phyloP scores from a whole-genome alignment of 345 rosid genomes.

The Ailanthus altissimus region DNA sequence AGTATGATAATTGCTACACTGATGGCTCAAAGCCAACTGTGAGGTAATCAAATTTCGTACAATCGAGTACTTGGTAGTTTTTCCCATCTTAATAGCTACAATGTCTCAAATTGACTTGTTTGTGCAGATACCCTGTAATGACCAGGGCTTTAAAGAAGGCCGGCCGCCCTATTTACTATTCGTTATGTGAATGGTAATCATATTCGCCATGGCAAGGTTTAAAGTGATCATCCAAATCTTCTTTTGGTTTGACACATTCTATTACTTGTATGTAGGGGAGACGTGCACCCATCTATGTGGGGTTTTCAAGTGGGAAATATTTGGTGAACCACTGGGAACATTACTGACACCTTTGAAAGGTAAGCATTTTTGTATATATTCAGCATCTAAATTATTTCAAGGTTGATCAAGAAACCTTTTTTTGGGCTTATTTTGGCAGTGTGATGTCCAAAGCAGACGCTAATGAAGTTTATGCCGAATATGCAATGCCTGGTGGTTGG shows the following conservation, averaged over 20 bases:
- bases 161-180: slow-evolving; percentile 73
- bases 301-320: slow-evolving; percentile 75
- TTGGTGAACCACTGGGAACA: slow-evolving; percentile 90
- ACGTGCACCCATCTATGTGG: slow-evolving; percentile 87
- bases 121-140: slow-evolving; percentile 74
- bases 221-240: neutral
- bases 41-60: slow-evolving; percentile 40
- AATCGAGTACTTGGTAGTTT: too few species aligned
- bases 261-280: slow-evolving; percentile 52
- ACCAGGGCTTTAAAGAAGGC: slow-evolving; percentile 69
- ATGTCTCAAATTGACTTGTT: neutral
- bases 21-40: slow-evolving; percentile 62
- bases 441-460: slow-evolving; percentile 64
- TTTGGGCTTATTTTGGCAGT: slow-evolving; percentile 38
- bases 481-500: slow-evolving; percentile 95
- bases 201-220: neutral
- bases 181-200: slow-evolving; percentile 81
- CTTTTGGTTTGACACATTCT: neutral
- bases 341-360: slow-evolving; percentile 69
- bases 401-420: neutral
- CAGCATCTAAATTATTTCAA: neutral
- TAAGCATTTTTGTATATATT: slow-evolving; percentile 13
- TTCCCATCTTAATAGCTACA: neutral
- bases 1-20: slow-evolving; percentile 81
- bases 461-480: slow-evolving; percentile 70